A percentile compares a stretch with the other conserved stretches of the same genome.
Evolutionary conservation across 257 asterid genomes (phyloP).

Genomic region (Gentiana straminea): DNA sequence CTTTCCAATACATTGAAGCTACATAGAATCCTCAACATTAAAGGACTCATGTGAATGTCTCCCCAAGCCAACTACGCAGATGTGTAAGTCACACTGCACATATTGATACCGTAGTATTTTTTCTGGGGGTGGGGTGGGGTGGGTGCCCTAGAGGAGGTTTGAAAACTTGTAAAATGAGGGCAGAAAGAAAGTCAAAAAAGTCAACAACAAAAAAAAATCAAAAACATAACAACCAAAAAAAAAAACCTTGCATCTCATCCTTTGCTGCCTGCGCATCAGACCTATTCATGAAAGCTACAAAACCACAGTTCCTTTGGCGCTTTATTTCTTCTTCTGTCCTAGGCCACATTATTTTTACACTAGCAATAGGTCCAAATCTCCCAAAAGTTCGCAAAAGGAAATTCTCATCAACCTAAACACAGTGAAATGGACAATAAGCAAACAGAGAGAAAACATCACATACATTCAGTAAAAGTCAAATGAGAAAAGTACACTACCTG

Average conservation of each 20-base stretch:
- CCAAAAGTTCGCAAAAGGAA: constrained; percentile 93
- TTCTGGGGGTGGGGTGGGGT: too few relatives aligned
- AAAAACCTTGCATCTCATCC: constrained; percentile 92
- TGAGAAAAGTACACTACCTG: constrained; percentile 35
- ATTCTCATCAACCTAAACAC: constrained; percentile 75
- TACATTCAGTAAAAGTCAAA: neutral
- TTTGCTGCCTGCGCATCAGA: constrained; percentile 91
- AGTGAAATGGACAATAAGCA: neutral
- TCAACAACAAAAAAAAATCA: neutral
- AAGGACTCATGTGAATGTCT: too few relatives aligned
- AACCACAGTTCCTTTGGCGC: constrained; percentile 87
- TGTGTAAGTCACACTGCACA: too few relatives aligned
- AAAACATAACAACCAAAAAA: neutral
- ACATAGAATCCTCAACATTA: too few relatives aligned
- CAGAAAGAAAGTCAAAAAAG: too few relatives aligned
- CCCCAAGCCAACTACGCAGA: too few relatives aligned
- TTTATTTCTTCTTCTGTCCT: constrained; percentile 89
- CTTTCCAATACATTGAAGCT: too few relatives aligned
- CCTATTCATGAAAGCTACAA: constrained; percentile 96
- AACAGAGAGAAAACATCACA: neutral
- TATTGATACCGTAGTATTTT: too few relatives aligned
- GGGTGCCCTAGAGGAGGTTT: too few relatives aligned
- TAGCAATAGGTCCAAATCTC: constrained; percentile 96
- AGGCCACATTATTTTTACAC: constrained; percentile 99
- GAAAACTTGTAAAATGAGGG: neutral